phyloP scores from a whole-genome alignment of 2,329 filamentous ascomycete species.

The Fusarium keratoplasticum region DNA sequence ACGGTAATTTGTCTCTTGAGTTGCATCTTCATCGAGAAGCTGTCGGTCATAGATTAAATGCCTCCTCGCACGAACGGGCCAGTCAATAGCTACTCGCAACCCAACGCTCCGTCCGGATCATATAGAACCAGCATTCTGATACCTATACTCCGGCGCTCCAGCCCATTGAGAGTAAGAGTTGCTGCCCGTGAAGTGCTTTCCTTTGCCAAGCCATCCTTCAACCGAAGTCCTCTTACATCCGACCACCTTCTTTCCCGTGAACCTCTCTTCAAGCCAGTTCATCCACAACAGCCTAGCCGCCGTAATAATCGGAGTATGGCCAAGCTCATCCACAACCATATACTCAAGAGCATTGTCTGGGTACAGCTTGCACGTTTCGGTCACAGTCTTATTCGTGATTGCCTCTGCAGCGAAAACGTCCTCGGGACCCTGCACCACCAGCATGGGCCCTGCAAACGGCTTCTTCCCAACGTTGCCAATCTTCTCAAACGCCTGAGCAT shows the following conservation, averaged over 20 bases:
- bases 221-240: background rate
- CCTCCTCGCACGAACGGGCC: too few relatives aligned
- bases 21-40: background rate
- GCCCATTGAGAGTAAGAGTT: constrained; percentile 14
- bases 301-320: constrained; percentile 3
- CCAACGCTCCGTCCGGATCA: background rate
- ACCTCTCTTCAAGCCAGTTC: constrained; percentile 1
- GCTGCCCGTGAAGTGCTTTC: background rate
- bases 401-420: background rate
- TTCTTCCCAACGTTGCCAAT: background rate
- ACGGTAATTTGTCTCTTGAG: too few relatives aligned
- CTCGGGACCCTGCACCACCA: constrained; percentile 5
- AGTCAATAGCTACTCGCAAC: background rate
- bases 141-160: constrained; percentile 8
- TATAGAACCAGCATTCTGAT: constrained; percentile 14
- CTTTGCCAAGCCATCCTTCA: background rate
- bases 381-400: background rate
- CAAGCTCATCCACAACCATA: background rate
- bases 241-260: background rate
- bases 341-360: background rate
- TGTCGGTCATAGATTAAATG: background rate
- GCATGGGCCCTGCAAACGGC: background rate
- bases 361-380: rapidly evolving
- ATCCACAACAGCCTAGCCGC: background rate
- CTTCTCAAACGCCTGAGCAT: constrained; percentile 8